phyloP scores from a whole-genome alignment of 129 eudicot genomes.

The Saussurea involucrata region DNA sequence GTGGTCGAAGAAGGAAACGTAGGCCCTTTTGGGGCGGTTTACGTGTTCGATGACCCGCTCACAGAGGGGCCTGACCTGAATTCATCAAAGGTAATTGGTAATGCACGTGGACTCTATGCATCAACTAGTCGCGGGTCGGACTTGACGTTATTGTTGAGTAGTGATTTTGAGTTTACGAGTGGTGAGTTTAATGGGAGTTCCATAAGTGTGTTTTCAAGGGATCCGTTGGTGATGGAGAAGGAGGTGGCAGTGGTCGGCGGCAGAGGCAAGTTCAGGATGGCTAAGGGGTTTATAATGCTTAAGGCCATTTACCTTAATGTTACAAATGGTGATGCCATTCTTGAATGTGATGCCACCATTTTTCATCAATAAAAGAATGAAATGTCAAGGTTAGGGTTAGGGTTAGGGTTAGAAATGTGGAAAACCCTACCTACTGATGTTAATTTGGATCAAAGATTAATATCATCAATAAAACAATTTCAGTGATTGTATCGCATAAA shows the following conservation, averaged over 20 bases:
- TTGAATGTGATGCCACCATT: slow-evolving; percentile 36
- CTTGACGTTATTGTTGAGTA: slow-evolving; percentile 29
- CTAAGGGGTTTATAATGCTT: slow-evolving; percentile 30
- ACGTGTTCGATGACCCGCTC: slow-evolving; percentile 33
- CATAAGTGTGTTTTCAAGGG: slow-evolving; percentile 39
- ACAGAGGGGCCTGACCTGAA: slow-evolving; percentile 26
- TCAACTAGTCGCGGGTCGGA: slow-evolving; percentile 31
- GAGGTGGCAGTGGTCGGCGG: slow-evolving; percentile 63
- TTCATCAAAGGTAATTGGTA: slow-evolving; percentile 34
- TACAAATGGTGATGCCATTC: slow-evolving; percentile 32
- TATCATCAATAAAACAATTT: no score
- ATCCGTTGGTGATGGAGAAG: slow-evolving; percentile 35
- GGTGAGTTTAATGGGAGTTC: slow-evolving; percentile 54
- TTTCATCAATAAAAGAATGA: slow-evolving; percentile 15
- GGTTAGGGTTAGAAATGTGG: background rate
- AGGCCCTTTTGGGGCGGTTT: slow-evolving; percentile 27
- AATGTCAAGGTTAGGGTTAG: background rate
- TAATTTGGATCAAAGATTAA: background rate
- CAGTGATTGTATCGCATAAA: background rate
- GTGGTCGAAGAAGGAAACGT: slow-evolving; percentile 8
- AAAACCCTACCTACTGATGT: background rate
- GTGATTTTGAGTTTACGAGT: slow-evolving; percentile 43
- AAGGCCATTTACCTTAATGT: slow-evolving; percentile 19
- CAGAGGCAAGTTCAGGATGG: slow-evolving; percentile 46
- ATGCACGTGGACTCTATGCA: slow-evolving; percentile 41